Base-by-base conservation (phyloP, 2,329 filamentous ascomycete genomes). In the Cladorrhinum sp. region DNA sequence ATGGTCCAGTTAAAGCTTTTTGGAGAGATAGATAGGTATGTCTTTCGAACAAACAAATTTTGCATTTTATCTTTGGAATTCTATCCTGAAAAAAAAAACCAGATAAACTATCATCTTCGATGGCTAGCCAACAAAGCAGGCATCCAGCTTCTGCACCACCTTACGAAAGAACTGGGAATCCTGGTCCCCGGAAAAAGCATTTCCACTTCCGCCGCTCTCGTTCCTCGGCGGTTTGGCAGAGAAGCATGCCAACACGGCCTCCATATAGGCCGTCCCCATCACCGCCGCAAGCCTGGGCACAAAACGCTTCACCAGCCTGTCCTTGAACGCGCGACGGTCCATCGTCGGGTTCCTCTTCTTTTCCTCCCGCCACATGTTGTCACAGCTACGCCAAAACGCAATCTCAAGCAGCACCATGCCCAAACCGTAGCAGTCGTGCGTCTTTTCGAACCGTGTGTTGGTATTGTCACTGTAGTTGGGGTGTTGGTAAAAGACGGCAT, bases 401-500 rank as follows among this genome's bases (percentile, higher is more conserved):
- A 55, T 55, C 53, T 55, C 53, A 9, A 55, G 53, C 53, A 55
- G 30, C 26, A 55, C 18, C 53, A 55, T 55, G 7, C 53, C 53
- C 10, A 55, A 21, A 3, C 9, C 28, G 53, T 55, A 39, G 28
- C 39, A 39, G 53, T 55, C 53, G 16, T 55, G 28, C 20, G 2
- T 30, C 18, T 55, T 55, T 3, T 33, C 30, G 53, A 55, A 55
- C 8, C 53, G 12, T 23, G 2, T 14, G 3, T 6, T 55, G 10
- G 8, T 36, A 16, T 39, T 20, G 53, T 39, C 26, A 3, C 16
- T 7, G 53, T 55, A 55, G 7, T 55, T 26, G 26, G 53, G 53
- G 53, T 55, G 53, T 20, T 39, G 53, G 20, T 55, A 55, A 39
- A 55, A 55, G 2, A 39, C 30, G 26, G 28, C 26, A 39, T 55